phyloP scores from a whole-genome alignment of 768 basidiomycete genomes.

The Trametes coccinea region DNA sequence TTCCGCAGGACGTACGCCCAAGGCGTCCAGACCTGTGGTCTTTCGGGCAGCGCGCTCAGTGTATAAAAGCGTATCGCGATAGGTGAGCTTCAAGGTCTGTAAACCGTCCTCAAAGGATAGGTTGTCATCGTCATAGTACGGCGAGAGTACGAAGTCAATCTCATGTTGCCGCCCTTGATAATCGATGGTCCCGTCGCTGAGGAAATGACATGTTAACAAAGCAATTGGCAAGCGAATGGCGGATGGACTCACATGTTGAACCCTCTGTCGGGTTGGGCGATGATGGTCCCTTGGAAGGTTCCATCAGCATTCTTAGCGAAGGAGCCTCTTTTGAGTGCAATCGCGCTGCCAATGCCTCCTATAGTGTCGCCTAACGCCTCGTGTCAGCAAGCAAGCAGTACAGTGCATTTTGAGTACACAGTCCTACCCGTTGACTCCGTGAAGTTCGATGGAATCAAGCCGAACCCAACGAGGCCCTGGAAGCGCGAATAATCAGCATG shows the following conservation, averaged over 20 bases:
- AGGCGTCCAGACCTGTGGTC: conserved; percentile 60
- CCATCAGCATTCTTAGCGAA: conserved; percentile 41
- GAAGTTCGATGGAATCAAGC: conserved; percentile 59
- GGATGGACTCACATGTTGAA: conserved; percentile 50
- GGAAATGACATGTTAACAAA: neutral
- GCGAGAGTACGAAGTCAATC: conserved; percentile 56
- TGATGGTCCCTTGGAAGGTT: conserved; percentile 48
- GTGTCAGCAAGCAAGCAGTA: too few species aligned
- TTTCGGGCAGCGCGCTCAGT: conserved; percentile 46
- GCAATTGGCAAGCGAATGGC: neutral
- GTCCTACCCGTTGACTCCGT: conserved; percentile 46
- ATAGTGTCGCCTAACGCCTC: conserved; percentile 46
- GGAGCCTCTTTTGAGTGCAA: conserved; percentile 53
- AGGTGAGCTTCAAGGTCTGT: conserved; percentile 51
- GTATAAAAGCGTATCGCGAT: conserved; percentile 50
- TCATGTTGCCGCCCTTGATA: conserved; percentile 66
- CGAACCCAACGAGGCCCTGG: conserved; percentile 61
- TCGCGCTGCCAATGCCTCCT: conserved; percentile 64
- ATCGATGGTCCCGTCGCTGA: conserved; percentile 54
- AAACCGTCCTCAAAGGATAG: conserved; percentile 52
- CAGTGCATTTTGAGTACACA: neutral
- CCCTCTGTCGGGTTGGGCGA: conserved; percentile 62
- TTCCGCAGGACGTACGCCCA: conserved; percentile 44
- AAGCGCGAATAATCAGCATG: neutral
- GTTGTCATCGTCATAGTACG: conserved; percentile 49